Conservation (phyloP, 352 stramenopile species). For the Paralagenidium karlingii region DNA sequence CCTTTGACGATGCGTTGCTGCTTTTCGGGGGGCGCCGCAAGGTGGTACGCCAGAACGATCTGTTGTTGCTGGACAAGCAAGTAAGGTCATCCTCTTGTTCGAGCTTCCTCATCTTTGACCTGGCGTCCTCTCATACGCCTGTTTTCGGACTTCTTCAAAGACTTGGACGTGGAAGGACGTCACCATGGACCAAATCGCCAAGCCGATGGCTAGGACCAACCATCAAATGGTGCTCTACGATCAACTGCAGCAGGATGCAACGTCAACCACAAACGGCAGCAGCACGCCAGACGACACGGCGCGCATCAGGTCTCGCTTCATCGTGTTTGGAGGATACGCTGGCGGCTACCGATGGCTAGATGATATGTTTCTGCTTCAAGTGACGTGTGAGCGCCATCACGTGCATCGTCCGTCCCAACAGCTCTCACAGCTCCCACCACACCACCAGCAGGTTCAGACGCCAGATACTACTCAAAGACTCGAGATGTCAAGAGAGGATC, state of each 20-base stretch:
- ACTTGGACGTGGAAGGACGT: conserved; percentile 19
- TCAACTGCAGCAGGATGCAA: conserved; percentile 6
- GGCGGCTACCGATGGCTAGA: conserved; percentile 44
- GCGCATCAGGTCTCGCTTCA: conserved; percentile 14
- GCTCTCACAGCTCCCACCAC: too few species aligned
- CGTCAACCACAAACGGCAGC: conserved; percentile 30
- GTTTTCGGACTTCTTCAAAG: not conserved
- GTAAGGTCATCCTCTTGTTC: too few species aligned
- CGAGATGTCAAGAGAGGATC: too few species aligned
- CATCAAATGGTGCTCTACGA: conserved; percentile 1
- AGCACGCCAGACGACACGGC: not conserved
- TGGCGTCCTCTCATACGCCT: not conserved
- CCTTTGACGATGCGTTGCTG: too few species aligned
- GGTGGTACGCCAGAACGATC: conserved; percentile 30
- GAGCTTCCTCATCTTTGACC: too few species aligned
- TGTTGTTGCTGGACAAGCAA: conserved; percentile 32
- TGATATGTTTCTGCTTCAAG: conserved; percentile 36
- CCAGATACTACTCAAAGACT: too few species aligned
- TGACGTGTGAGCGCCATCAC: too few species aligned
- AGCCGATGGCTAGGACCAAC: not conserved
- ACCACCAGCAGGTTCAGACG: too few species aligned
- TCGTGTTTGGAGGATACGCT: conserved; percentile 61
- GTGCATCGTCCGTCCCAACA: too few species aligned
- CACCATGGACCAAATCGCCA: conserved; percentile 1
- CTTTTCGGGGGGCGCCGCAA: conserved; percentile 44